Evolutionary conservation across 2,329 filamentous ascomycete genomes (phyloP).

Genomic region (Botrytis sinoallii): DNA sequence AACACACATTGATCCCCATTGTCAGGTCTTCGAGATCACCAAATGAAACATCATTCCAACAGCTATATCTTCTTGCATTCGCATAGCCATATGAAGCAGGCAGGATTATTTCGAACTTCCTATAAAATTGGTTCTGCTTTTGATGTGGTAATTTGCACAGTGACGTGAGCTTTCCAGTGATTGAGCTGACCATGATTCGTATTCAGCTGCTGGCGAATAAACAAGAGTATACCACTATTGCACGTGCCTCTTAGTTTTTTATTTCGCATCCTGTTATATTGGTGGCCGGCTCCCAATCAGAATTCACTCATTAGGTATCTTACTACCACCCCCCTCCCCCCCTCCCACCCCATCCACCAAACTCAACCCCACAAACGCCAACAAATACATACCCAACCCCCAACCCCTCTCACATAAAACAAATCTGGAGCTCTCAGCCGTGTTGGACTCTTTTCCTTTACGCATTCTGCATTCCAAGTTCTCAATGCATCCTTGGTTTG

Average conservation of each 20-base stretch:
- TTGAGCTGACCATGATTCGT: neutral
- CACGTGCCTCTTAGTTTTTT: rapidly evolving
- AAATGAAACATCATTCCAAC: neutral
- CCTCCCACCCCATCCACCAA: too few species aligned
- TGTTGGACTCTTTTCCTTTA: neutral
- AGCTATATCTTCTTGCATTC: neutral
- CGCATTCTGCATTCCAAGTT: neutral
- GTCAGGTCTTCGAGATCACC: neutral
- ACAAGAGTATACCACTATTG: neutral
- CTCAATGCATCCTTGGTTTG: too few species aligned
- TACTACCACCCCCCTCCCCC: too few species aligned
- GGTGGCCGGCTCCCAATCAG: too few species aligned
- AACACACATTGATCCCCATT: too few species aligned
- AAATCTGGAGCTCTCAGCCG: neutral
- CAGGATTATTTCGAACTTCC: too few species aligned
- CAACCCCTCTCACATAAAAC: neutral
- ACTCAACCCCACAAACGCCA: too few species aligned
- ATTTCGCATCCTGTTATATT: too few species aligned
- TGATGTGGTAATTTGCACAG: neutral
- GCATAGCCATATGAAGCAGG: neutral
- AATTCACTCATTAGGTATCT: neutral
- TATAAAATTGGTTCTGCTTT: neutral
- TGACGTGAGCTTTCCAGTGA: neutral
- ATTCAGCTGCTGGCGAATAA: neutral
- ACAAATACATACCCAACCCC: too few species aligned